Evolutionary conservation across 2,329 filamentous ascomycete genomes (phyloP).

Genomic region (Aspergillus awamori): DNA sequence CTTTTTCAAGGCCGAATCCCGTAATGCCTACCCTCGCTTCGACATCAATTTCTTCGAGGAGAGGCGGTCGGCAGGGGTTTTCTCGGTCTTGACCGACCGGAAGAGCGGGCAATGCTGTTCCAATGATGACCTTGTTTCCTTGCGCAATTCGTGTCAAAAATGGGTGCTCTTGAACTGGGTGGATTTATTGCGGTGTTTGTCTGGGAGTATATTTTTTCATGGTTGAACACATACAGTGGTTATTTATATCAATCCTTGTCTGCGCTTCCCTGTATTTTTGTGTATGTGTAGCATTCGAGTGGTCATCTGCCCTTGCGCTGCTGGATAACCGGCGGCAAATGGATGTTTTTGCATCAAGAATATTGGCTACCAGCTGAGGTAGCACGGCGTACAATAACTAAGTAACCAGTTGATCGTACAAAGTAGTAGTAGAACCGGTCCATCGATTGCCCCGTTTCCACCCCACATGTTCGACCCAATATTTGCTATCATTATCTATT

Average conservation of each 20-base stretch:
- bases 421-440: too few relatives aligned
- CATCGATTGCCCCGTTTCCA: too few relatives aligned
- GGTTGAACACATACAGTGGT: neutral
- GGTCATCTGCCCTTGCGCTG: neutral
- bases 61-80: neutral
- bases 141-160: slow-evolving; percentile 2
- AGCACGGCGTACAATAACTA: too few relatives aligned
- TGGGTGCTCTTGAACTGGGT: neutral
- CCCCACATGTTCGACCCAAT: too few relatives aligned
- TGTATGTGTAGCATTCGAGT: neutral
- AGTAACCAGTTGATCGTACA: too few relatives aligned
- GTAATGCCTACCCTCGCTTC: too few relatives aligned
- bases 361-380: too few relatives aligned
- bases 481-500: too few relatives aligned
- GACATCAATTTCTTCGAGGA: neutral
- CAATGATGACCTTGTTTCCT: slow-evolving; percentile 20
- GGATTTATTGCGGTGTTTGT: slow-evolving; percentile 1
- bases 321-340: neutral
- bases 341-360: too few relatives aligned
- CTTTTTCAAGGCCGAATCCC: too few relatives aligned
- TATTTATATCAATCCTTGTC: neutral
- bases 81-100: neutral
- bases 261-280: neutral
- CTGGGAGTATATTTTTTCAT: neutral
- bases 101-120: neutral